Evolutionary conservation across 2,329 filamentous ascomycete genomes (phyloP).

Genomic region (Colletotrichum theobromicola): DNA sequence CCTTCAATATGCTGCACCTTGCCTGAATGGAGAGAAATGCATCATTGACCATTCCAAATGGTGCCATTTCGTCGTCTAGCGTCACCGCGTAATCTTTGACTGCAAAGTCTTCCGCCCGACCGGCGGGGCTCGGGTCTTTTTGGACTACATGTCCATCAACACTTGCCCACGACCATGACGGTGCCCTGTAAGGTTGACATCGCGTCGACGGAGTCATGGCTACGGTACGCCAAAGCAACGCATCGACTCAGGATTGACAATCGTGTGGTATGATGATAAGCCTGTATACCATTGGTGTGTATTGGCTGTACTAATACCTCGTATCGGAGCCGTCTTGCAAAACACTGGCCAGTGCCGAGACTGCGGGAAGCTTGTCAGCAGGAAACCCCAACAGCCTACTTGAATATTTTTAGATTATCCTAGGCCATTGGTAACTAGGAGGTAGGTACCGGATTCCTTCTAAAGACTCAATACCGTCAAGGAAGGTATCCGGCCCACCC

Average conservation of each 20-base stretch:
- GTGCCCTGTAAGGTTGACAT: not conserved
- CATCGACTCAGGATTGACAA: not conserved
- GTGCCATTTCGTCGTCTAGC: not conserved
- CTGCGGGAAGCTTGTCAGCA: not conserved
- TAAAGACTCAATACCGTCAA: not conserved
- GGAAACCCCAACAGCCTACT: not conserved
- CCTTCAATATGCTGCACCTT: not conserved
- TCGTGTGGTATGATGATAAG: not conserved
- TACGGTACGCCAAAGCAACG: accelerated
- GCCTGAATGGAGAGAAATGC: not conserved
- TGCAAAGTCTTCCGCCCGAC: not conserved
- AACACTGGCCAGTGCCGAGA: not conserved
- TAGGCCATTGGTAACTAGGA: not conserved
- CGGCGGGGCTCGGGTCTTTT: not conserved
- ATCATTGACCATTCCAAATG: not conserved
- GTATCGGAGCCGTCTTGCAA: not conserved
- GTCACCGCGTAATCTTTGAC: accelerated
- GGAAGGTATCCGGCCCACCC: not conserved
- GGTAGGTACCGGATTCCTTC: not conserved
- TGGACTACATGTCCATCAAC: not conserved
- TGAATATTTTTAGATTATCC: not conserved
- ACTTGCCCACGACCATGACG: not conserved
- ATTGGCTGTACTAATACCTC: not conserved
- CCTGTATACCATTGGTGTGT: not conserved
- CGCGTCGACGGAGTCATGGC: not conserved